Conservation (phyloP, 202 grass and related monocot species). For the Dendrocalamus latiflorus region DNA sequence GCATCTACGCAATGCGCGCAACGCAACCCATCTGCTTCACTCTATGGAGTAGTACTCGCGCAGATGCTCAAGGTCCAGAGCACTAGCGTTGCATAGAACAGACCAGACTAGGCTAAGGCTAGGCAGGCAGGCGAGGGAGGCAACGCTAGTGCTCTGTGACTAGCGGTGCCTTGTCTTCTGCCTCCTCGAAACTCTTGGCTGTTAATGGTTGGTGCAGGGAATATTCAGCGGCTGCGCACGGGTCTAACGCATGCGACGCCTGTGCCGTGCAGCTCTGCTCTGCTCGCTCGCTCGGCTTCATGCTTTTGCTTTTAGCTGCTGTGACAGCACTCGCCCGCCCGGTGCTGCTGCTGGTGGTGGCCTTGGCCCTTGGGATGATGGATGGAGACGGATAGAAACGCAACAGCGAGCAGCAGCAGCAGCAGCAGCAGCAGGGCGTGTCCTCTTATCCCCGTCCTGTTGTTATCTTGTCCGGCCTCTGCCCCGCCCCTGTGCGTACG, state of each 20-base stretch:
- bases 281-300: neutral
- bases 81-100: neutral
- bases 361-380: neutral
- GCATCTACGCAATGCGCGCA: neutral
- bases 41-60: neutral
- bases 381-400: slow-evolving; percentile 1
- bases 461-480: too few species aligned
- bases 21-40: neutral
- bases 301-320: slow-evolving; percentile 40
- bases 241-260: slow-evolving; percentile 23
- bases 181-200: slow-evolving; percentile 17
- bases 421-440: too few species aligned
- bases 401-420: neutral
- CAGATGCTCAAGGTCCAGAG: neutral
- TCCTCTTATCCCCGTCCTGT: too few species aligned
- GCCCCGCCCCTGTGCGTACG: too few species aligned
- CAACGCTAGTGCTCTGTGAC: neutral
- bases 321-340: slow-evolving; percentile 22
- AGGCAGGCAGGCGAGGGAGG: neutral
- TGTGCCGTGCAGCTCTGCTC: neutral
- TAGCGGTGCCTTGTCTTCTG: neutral
- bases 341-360: neutral
- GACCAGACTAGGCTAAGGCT: neutral
- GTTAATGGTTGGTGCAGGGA: slow-evolving; percentile 43
- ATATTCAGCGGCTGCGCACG: slow-evolving; percentile 52